These are phyloP conservation scores for Hansenula sp. DNA, from an alignment of 1,139 yeast species.

Conservation along the genomic window DNA sequence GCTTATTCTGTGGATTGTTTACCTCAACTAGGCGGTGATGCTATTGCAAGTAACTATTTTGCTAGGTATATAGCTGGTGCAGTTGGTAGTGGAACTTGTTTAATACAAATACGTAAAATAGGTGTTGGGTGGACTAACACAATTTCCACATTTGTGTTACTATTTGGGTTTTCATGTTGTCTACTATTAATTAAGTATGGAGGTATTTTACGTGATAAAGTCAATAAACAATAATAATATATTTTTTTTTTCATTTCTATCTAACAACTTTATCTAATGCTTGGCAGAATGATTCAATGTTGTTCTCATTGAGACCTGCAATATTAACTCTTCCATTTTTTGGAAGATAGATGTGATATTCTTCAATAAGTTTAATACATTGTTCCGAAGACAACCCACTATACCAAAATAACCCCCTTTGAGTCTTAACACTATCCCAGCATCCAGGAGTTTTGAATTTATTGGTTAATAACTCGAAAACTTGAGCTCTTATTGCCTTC, in stretches of 20 bases:
- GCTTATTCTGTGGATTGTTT: constrained; percentile 53
- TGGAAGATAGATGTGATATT: constrained; percentile 67
- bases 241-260: not conserved
- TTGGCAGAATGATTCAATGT: constrained; percentile 59
- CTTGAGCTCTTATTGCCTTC: constrained; percentile 31
- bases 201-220: constrained; percentile 3
- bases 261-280: constrained; percentile 46
- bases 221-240: not conserved
- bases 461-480: constrained; percentile 36
- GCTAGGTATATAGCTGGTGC: constrained; percentile 47
- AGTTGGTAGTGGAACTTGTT: constrained; percentile 44
- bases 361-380: constrained; percentile 56
- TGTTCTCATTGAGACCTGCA: constrained; percentile 67
- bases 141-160: constrained; percentile 23
- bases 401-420: constrained; percentile 83
- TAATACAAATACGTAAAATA: constrained; percentile 39
- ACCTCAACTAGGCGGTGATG: constrained; percentile 49
- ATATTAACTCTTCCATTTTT: constrained; percentile 76
- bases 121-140: constrained; percentile 54
- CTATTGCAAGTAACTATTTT: constrained; percentile 48
- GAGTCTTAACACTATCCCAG: constrained; percentile 76
- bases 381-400: constrained; percentile 69
- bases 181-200: constrained; percentile 22
- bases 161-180: constrained; percentile 9
- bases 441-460: constrained; percentile 50